Conservation (phyloP, 2,329 filamentous ascomycete genomes). For the Thermoascus crustaceus region DNA sequence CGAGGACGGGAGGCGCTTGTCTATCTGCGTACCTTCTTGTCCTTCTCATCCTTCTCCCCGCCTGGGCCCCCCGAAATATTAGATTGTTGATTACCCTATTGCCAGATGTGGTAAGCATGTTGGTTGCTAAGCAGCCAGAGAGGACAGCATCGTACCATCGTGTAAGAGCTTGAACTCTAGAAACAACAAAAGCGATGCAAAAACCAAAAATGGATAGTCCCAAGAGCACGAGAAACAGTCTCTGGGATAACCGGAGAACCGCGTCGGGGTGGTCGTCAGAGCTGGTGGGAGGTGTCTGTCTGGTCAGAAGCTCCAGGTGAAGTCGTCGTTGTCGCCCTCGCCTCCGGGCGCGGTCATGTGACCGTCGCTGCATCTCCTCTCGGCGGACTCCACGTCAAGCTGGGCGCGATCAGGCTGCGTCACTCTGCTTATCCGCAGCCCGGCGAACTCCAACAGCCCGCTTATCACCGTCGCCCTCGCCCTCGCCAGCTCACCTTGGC, state of each 20-base stretch:
- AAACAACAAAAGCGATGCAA: too few relatives aligned
- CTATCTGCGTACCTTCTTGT: conserved; percentile 68
- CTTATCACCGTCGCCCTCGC: background rate
- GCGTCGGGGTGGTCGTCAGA: too few relatives aligned
- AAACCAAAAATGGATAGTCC: too few relatives aligned
- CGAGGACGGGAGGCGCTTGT: conserved; percentile 1
- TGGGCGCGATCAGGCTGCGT: conserved; percentile 1
- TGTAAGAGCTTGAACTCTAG: too few relatives aligned
- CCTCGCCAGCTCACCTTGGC: background rate
- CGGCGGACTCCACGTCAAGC: conserved; percentile 4
- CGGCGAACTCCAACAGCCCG: background rate
- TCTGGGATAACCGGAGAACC: too few relatives aligned
- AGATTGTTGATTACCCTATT: conserved; percentile 56
- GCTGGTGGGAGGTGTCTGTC: too few relatives aligned
- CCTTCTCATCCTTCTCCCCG: conserved; percentile 74
- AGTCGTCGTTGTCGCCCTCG: too few relatives aligned
- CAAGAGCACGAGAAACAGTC: too few relatives aligned
- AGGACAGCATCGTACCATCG: conserved; percentile 6
- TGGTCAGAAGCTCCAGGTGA: too few relatives aligned
- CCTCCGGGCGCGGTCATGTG: too few relatives aligned
- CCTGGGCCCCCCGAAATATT: conserved; percentile 68
- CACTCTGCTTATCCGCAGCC: too few relatives aligned
- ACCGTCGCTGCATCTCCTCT: conserved; percentile 1
- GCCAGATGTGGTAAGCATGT: conserved; percentile 14
- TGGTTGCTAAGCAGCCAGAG: conserved; percentile 4